phyloP scores from a whole-genome alignment of 2,329 filamentous ascomycete species.

The Hypomyces perniciosus region DNA sequence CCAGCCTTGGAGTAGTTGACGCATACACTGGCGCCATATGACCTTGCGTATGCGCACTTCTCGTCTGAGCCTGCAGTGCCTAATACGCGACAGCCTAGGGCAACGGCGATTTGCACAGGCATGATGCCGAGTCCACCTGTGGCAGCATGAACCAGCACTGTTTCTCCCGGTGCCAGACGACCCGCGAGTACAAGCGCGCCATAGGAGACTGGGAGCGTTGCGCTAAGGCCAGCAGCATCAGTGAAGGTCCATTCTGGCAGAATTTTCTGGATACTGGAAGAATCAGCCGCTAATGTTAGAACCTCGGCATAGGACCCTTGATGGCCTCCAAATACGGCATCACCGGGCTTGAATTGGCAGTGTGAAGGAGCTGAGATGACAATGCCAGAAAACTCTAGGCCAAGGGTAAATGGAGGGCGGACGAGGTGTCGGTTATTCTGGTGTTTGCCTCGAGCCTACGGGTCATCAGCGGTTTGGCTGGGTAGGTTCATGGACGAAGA shows the following conservation, averaged over 20 bases:
- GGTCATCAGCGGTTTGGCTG: neutral
- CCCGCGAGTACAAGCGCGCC: slow-evolving; percentile 40
- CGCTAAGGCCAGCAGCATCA: slow-evolving; percentile 48
- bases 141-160: slow-evolving; percentile 49
- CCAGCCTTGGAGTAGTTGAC: slow-evolving; percentile 33
- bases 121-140: slow-evolving; percentile 50
- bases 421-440: slow-evolving; percentile 55
- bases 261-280: slow-evolving; percentile 32
- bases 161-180: slow-evolving; percentile 38
- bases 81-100: slow-evolving; percentile 46
- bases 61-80: slow-evolving; percentile 42
- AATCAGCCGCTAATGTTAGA: slow-evolving; percentile 34
- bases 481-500: too few relatives aligned
- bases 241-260: slow-evolving; percentile 40
- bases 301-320: slow-evolving; percentile 49
- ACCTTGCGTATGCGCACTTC: slow-evolving; percentile 38
- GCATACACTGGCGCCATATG: slow-evolving; percentile 34
- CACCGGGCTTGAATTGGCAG: slow-evolving; percentile 37
- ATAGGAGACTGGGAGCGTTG: slow-evolving; percentile 49
- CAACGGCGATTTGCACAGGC: slow-evolving; percentile 50
- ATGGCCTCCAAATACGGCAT: slow-evolving; percentile 47
- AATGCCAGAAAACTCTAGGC: slow-evolving; percentile 55
- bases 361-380: slow-evolving; percentile 34
- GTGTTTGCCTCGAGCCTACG: slow-evolving; percentile 47
- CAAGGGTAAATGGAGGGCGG: slow-evolving; percentile 51